Conservation (phyloP, 116 monocot genomes). For the Iris pallida region DNA sequence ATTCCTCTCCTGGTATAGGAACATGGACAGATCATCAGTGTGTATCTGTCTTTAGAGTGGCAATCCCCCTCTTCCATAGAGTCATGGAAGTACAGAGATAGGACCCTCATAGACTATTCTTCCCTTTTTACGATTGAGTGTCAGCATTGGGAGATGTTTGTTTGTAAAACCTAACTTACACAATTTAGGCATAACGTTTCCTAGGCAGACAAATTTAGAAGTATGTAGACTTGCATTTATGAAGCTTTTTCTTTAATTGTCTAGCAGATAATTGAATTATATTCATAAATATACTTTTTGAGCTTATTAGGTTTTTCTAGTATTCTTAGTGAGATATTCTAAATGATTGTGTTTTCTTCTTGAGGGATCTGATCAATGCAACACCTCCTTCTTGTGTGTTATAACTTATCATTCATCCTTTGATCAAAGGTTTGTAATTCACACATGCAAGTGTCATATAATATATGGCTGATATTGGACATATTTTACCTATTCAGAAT, state of each 20-base stretch:
- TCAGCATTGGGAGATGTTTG: no score
- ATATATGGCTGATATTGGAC: not conserved
- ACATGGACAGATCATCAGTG: no score
- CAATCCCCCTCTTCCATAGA: no score
- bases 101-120: no score
- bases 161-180: no score
- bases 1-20: no score
- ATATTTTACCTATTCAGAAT: conserved; percentile 33
- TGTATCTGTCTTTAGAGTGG: no score
- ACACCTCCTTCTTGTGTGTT: not conserved
- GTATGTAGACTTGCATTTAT: no score
- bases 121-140: no score
- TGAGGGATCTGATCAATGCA: conserved; percentile 1
- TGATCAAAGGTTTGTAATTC: not conserved
- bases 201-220: no score
- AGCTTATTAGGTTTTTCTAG: not conserved
- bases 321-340: not conserved
- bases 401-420: not conserved
- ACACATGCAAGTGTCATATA: not conserved
- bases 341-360: not conserved
- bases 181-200: no score
- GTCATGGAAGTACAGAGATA: no score
- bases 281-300: not conserved
- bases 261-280: not conserved
- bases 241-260: not conserved